phyloP scores from a whole-genome alignment of 2,329 filamentous ascomycete species.

The Sporothrix brunneoviolacea region DNA sequence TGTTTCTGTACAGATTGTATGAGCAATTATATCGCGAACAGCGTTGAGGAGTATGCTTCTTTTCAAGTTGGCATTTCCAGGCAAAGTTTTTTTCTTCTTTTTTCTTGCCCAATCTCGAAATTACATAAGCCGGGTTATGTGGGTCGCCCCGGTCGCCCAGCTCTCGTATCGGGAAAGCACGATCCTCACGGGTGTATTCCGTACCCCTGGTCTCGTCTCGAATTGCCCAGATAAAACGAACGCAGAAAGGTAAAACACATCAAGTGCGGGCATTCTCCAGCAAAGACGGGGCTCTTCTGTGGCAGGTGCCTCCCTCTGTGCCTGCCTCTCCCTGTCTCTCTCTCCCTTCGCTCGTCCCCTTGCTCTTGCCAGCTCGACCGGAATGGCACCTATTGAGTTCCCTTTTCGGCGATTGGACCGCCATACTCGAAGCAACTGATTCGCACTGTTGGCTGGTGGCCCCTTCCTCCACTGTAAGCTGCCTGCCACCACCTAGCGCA shows the following conservation, averaged over 20 bases:
- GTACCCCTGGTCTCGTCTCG: slow-evolving; percentile 6
- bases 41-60: too few relatives aligned
- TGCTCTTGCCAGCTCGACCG: not conserved
- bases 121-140: slow-evolving; percentile 5
- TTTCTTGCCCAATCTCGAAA: not conserved
- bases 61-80: too few relatives aligned
- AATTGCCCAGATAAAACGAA: slow-evolving; percentile 7
- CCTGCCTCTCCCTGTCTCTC: not conserved
- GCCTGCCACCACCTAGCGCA: too few relatives aligned
- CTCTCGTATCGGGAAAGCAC: not conserved
- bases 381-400: slow-evolving; percentile 11
- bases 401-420: slow-evolving; percentile 8
- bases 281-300: too few relatives aligned
- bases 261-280: too few relatives aligned
- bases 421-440: not conserved
- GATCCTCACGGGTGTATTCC: not conserved
- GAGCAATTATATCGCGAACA: too few relatives aligned
- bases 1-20: too few relatives aligned
- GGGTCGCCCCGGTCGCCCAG: not conserved
- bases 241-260: slow-evolving; percentile 6
- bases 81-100: too few relatives aligned
- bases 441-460: too few relatives aligned
- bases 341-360: not conserved
- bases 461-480: too few relatives aligned
- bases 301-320: not conserved